Evolutionary conservation across 768 basidiomycete species (phyloP).

Genomic region (Suillus weaverae): DNA sequence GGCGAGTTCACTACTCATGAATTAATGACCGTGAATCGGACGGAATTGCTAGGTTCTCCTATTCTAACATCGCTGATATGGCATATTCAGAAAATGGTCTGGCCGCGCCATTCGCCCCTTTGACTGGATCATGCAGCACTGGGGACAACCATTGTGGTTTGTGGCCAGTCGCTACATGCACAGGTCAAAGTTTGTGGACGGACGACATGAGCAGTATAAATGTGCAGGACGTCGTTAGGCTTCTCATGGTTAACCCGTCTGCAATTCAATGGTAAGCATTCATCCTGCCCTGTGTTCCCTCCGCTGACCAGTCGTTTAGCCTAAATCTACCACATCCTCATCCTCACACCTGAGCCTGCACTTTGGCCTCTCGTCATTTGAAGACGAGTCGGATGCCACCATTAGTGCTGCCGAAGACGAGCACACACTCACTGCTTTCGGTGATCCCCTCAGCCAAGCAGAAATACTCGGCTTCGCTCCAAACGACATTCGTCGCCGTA

Average conservation of each 20-base stretch:
- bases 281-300: not conserved
- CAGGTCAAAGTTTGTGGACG: not conserved
- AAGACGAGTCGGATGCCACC: not conserved
- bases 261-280: not conserved
- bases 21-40: not conserved
- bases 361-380: not conserved
- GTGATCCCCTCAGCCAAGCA: constrained; percentile 42
- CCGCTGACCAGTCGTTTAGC: not conserved
- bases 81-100: no score
- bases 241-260: not conserved
- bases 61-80: constrained; percentile 27
- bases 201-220: not conserved
- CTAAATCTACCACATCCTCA: not conserved
- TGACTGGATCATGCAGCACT: not conserved
- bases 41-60: not conserved
- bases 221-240: not conserved
- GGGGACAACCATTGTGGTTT: not conserved
- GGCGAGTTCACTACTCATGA: no score
- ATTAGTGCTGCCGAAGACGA: constrained; percentile 30
- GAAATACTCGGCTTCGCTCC: constrained; percentile 32
- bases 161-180: not conserved
- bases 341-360: not conserved
- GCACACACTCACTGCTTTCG: constrained; percentile 44
- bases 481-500: not conserved
- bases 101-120: not conserved